A percentile compares a stretch with the other conserved stretches of the same genome.
These are phyloP conservation scores for Leccinum pachyderme DNA, from an alignment of 1,284 basidiomycete species.

Conservation along the genomic window DNA sequence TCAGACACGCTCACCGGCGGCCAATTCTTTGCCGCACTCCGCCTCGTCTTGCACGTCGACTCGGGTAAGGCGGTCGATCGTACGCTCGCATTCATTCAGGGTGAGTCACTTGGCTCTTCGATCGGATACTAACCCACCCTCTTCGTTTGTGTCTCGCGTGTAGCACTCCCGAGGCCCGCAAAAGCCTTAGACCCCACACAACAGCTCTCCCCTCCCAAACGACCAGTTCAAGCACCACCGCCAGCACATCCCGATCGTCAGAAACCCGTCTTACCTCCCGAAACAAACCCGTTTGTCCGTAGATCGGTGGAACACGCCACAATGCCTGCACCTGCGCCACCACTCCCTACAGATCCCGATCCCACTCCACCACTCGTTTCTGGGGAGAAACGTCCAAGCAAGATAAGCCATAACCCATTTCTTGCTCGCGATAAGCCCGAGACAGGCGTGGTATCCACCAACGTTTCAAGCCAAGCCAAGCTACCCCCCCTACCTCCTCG, in stretches of 20 bases:
- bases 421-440: constrained; percentile 26
- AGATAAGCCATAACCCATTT: constrained; percentile 33
- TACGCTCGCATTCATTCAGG: constrained; percentile 67
- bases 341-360: constrained; percentile 13
- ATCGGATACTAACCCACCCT: background rate
- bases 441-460: constrained; percentile 6
- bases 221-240: constrained; percentile 19
- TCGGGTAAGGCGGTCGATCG: constrained; percentile 58
- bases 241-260: constrained; percentile 23
- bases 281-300: constrained; percentile 30
- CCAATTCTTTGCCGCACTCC: constrained; percentile 72
- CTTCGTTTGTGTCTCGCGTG: background rate
- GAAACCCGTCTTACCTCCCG: constrained; percentile 16
- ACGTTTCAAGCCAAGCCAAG: constrained; percentile 13
- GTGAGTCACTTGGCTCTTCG: constrained; percentile 38
- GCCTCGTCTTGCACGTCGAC: constrained; percentile 63
- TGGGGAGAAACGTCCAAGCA: constrained; percentile 22
- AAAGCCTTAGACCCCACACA: constrained; percentile 10
- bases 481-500: constrained; percentile 36
- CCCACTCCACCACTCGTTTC: constrained; percentile 23
- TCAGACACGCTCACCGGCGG: constrained; percentile 57
- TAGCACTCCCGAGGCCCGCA: constrained; percentile 20
- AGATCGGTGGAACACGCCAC: constrained; percentile 19
- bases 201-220: constrained; percentile 21
- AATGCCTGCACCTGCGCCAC: background rate